These are phyloP conservation scores for Quercus wislizeni DNA, from an alignment of 306 rosid genomes.

Conservation along the genomic window DNA sequence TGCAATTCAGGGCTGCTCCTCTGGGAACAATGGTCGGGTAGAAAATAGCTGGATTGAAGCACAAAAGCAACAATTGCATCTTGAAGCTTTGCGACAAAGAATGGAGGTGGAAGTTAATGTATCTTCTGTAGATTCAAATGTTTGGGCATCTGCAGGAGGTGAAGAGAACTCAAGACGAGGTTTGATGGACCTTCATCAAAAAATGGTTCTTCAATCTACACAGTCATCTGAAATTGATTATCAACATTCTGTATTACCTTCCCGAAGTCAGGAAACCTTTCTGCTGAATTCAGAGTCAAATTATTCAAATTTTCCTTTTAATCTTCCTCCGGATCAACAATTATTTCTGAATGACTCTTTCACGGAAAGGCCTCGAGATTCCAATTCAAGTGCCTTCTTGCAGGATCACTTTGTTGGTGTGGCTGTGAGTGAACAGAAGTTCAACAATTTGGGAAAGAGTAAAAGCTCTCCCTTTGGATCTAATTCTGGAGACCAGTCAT, in stretches of 20 bases:
- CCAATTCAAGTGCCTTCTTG: constrained; percentile 37
- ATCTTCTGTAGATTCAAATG: constrained; percentile 36
- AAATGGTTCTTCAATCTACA: constrained; percentile 37
- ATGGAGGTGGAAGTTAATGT: constrained; percentile 36
- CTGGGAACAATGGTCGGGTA: constrained; percentile 45
- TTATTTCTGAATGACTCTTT: constrained; percentile 37
- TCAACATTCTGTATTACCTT: constrained; percentile 47
- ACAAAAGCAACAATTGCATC: constrained; percentile 37
- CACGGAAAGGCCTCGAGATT: constrained; percentile 35
- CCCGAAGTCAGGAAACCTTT: constrained; percentile 37
- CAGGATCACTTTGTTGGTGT: constrained; percentile 41
- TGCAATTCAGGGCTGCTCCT: constrained; percentile 32
- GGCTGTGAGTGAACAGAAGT: constrained; percentile 38
- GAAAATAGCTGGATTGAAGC: constrained; percentile 47
- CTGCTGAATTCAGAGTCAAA: constrained; percentile 43
- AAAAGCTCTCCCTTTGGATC: constrained; percentile 44
- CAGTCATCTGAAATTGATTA: constrained; percentile 43
- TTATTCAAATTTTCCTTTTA: constrained; percentile 44
- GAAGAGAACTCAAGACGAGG: constrained; percentile 42
- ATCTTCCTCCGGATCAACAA: constrained; percentile 48
- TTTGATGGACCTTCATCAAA: constrained; percentile 49
- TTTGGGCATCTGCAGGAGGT: constrained; percentile 35
- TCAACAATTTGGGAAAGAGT: constrained; percentile 34
- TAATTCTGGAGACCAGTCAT: constrained; percentile 48
- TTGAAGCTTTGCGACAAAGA: constrained; percentile 44